These are phyloP conservation scores for Cladophialophora psammophila DNA, from an alignment of 2,329 filamentous ascomycete genomes.

Conservation along the genomic window DNA sequence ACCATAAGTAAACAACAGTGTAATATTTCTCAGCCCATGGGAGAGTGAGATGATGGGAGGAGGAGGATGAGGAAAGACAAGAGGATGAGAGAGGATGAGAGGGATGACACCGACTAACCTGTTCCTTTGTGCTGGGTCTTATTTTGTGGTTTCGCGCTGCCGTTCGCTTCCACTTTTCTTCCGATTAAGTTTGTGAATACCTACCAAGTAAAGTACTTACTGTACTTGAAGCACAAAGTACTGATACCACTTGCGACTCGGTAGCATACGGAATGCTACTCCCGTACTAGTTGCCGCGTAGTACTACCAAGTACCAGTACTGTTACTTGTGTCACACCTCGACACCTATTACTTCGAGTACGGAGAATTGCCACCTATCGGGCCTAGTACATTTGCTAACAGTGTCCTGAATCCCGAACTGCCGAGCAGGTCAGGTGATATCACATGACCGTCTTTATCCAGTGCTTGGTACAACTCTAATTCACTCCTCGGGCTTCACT, in stretches of 20 bases:
- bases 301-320: no score
- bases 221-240: no score
- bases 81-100: neutral
- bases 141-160: neutral
- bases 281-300: no score
- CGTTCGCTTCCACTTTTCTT: slow-evolving; percentile 18
- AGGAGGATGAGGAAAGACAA: slow-evolving; percentile 19
- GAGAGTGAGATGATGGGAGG: neutral
- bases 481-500: neutral
- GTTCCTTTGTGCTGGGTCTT: neutral
- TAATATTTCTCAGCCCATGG: slow-evolving; percentile 2
- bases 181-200: neutral
- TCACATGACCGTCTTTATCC: slow-evolving; percentile 11
- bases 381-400: neutral
- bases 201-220: no score
- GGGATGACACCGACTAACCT: neutral
- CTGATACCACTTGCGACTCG: no score
- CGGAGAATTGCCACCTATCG: neutral
- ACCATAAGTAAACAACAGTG: neutral
- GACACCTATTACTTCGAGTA: no score
- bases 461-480: neutral
- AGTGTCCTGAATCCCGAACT: neutral
- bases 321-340: no score
- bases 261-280: no score
- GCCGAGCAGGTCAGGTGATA: slow-evolving; percentile 9